phyloP scores from a whole-genome alignment of 306 rosid species.

The Lagenaria siceraria region DNA sequence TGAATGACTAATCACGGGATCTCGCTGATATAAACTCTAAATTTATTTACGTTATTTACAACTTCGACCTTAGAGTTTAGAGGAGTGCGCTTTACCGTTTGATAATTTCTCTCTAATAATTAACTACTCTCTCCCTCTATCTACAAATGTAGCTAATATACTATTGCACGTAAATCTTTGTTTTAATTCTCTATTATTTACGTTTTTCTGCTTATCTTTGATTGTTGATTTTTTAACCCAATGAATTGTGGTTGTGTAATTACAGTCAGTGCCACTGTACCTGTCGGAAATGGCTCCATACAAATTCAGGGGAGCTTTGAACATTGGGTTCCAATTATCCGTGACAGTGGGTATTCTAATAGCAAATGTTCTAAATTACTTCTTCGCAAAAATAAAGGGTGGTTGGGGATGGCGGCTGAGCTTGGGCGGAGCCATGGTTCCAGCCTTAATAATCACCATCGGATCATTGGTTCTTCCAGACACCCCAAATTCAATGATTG shows the following conservation, averaged over 20 bases:
- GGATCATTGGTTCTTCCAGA: slow-evolving; percentile 69
- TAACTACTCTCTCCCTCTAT: too few relatives aligned
- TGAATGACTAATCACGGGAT: too few relatives aligned
- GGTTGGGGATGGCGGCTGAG: slow-evolving; percentile 99
- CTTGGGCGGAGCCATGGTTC: slow-evolving; percentile 82
- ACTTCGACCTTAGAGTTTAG: too few relatives aligned
- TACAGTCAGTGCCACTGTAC: slow-evolving; percentile 81
- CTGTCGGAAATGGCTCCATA: slow-evolving; percentile 93
- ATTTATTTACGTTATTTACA: too few relatives aligned
- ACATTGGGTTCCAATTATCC: slow-evolving; percentile 74
- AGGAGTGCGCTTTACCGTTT: too few relatives aligned
- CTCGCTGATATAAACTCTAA: too few relatives aligned
- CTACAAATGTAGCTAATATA: too few relatives aligned
- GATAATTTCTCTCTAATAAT: too few relatives aligned
- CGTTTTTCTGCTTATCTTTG: too few relatives aligned
- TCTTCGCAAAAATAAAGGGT: slow-evolving; percentile 75
- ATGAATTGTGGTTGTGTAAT: neutral
- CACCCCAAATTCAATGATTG: slow-evolving; percentile 87
- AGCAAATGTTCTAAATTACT: slow-evolving; percentile 71
- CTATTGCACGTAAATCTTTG: too few relatives aligned
- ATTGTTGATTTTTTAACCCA: too few relatives aligned
- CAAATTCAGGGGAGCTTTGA: slow-evolving; percentile 70
- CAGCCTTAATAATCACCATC: slow-evolving; percentile 53
- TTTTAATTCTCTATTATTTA: too few relatives aligned
- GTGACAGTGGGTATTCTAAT: slow-evolving; percentile 76